Evolutionary conservation across 345 rosid genomes (phyloP).

Genomic region (Citrus unshiu): DNA sequence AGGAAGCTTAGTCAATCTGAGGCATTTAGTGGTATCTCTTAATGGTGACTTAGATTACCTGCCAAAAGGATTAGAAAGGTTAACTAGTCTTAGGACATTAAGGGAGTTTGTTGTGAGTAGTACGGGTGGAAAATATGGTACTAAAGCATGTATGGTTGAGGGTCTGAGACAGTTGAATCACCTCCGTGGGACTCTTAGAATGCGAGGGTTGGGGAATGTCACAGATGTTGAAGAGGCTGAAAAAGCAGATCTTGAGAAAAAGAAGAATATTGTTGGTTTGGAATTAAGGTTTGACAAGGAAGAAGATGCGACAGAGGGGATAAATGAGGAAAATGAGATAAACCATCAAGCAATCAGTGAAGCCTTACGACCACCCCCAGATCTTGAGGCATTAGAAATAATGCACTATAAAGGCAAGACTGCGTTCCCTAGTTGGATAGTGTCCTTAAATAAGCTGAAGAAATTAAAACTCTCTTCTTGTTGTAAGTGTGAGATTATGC

Average conservation of each 20-base stretch:
- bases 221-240: neutral
- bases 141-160: neutral
- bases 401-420: neutral
- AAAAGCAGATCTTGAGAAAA: neutral
- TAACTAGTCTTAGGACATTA: neutral
- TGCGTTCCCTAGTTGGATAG: too few species aligned
- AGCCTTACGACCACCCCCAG: too few species aligned
- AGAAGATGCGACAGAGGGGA: neutral
- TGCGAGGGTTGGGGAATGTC: neutral
- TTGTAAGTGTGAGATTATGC: too few species aligned
- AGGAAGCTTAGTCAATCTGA: conserved; percentile 5
- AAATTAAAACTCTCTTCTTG: too few species aligned
- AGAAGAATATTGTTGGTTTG: neutral
- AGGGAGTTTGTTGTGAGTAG: neutral
- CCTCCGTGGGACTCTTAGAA: neutral
- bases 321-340: too few species aligned
- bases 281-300: neutral
- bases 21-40: neutral
- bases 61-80: conserved; percentile 11
- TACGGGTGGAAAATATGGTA: neutral
- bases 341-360: too few species aligned
- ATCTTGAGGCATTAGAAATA: neutral
- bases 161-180: neutral
- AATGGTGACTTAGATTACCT: neutral
- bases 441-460: too few species aligned